Evolutionary conservation across 306 rosid species (phyloP), one percentile per base, ranked within the genome.

Genomic region (Vigna nakashimae): DNA sequence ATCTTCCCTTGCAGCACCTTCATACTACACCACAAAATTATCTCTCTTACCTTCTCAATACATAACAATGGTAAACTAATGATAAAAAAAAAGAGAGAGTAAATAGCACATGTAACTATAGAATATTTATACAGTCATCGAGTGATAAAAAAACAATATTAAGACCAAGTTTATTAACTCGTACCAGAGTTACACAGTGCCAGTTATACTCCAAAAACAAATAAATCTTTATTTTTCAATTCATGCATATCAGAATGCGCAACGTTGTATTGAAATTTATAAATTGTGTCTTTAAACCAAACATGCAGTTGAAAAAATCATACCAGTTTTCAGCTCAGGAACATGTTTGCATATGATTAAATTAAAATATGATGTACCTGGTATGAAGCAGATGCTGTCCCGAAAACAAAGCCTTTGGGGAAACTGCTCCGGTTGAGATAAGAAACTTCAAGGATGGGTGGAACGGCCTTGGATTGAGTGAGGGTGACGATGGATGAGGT

Each of bases 1-100:
- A 77, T 24, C 85, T 71, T 71, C 78, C 22, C 51, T 79, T 24
- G 87, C 88, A 48, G 85, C 92, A 55, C 97, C 97, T 84, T 91
- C 86, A 82, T 56, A 76, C 86, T 73, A 30, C 46, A 80, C 7
- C 1, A 9, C 42, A 60, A 60, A 60, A 28, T 28, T 30, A 60
- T 30, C 18, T 14, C 20, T 13, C 42, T 13, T 2, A 28, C 5
- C 43, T 28, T 60, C 18, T 30, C 5, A 60, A 30, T 60, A 14
- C 20, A 30, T 3, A 22, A 63, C 15, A 49, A 40, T 9, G 16
- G 17, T 6, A 26, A 73, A 53, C 26, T 11, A 13, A 26, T 26
- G 26, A 20, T 22, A 52, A 7, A 0, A 52, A 2, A 45, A 40
- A 43, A 10, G 6, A 50, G 6, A 50, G 20, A 50, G 20, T 50